Conservation (phyloP, 768 basidiomycete species). For the Boletus huronensis region DNA sequence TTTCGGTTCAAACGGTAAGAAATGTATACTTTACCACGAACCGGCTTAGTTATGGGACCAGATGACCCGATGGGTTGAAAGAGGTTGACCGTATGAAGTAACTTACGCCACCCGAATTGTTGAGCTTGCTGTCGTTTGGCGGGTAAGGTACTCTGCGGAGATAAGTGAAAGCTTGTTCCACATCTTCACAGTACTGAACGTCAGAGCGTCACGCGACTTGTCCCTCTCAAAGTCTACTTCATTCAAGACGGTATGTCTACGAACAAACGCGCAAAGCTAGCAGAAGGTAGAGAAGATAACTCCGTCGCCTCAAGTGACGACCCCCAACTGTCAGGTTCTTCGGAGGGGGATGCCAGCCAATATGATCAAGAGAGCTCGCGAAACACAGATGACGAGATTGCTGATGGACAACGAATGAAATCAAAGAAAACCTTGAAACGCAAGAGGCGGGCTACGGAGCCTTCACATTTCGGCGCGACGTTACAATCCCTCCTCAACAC, state of each 20-base stretch:
- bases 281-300: constrained; percentile 18
- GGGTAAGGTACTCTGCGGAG: neutral
- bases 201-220: neutral
- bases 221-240: neutral
- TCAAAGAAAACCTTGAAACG: constrained; percentile 80
- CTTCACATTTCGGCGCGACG: constrained; percentile 70
- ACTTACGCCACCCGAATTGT: neutral
- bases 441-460: constrained; percentile 75
- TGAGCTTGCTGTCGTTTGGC: neutral
- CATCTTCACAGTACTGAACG: neutral
- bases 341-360: constrained; percentile 4
- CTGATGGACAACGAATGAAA: constrained; percentile 51
- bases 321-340: constrained; percentile 8
- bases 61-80: constrained; percentile 1
- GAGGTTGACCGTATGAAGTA: constrained; percentile 3
- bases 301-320: constrained; percentile 5
- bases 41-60: constrained; percentile 1
- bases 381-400: constrained; percentile 67
- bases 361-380: constrained; percentile 28
- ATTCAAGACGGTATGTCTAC: constrained; percentile 41
- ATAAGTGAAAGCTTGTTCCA: neutral
- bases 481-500: constrained; percentile 72
- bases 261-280: constrained; percentile 51
- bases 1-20: constrained; percentile 20
- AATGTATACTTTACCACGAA: constrained; percentile 8